Base-by-base conservation (phyloP, 805 yeast species). In the Saturnispora besseyi region DNA sequence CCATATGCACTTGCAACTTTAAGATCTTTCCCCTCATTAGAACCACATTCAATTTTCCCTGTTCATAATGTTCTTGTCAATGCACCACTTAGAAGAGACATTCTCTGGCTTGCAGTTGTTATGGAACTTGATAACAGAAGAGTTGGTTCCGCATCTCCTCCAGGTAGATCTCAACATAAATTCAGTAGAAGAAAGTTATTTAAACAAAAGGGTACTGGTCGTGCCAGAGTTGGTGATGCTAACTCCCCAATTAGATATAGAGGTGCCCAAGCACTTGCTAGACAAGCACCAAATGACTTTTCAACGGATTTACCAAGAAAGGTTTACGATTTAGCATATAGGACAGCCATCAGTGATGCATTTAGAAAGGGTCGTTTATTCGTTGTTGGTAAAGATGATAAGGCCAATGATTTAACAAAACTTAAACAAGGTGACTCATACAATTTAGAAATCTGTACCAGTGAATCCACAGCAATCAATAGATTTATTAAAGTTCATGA, bases 221-320 rank as follows among this genome's bases (percentile, higher is more conserved):
- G 78, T 54, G 99, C 99, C 48, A 82, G 99, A 74, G 84, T 80
- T 49, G 99, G 99, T 72, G 97, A 90, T 68, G 89, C 86, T 52
- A 91, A 90, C 61, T 87, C 96, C 24, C 99, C 99, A 45, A 84
- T 82, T 42, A 82, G 96, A 70, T 81, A 79, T 61, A 87, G 85
- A 61, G 96, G 96, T 65, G 89, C 91, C 48, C 75, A 83, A 59
- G 97, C 98, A 0, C 79, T 84, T 60, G 96, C 93, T 13, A 82
- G 93, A 63, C 79, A 77, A 49, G 96, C 96, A 3, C 96, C 96
- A 45, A 88, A 85, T 61, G 96, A 91, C 65, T 81, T 83, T 76
- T 76, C 89, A 29, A 84, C 96, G 2, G 79, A 75, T 10, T 73
- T 93, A 57, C 95, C 95, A 22, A 62, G 63, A 33, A 82, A 87